phyloP scores from a whole-genome alignment of 176 grass and related monocot genomes.

The Cenchrus fungigraminus region DNA sequence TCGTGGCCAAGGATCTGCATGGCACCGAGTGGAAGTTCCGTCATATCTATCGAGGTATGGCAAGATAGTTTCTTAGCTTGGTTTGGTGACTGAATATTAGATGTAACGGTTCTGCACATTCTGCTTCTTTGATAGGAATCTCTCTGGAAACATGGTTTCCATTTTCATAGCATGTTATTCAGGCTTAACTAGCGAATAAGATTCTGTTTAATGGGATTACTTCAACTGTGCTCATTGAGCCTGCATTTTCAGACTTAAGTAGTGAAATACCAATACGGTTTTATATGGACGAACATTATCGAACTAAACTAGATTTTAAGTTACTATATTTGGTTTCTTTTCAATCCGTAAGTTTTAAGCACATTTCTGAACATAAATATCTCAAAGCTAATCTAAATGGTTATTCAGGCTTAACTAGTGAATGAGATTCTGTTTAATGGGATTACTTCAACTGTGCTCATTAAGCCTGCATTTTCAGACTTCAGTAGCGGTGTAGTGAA shows the following conservation, averaged over 20 bases:
- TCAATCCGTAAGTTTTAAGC: not conserved
- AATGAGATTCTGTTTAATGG: not conserved
- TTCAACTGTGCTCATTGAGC: not conserved
- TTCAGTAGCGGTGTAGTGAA: not conserved
- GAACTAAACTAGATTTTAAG: not conserved
- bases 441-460: not conserved
- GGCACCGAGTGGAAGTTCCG: constrained; percentile 84
- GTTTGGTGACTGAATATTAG: not conserved
- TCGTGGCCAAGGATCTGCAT: constrained; percentile 90
- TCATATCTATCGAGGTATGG: constrained; percentile 84
- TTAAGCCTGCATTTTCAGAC: not conserved
- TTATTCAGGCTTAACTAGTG: not conserved
- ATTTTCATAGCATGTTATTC: constrained; percentile 14
- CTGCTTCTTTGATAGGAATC: constrained; percentile 5
- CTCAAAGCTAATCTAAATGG: not conserved
- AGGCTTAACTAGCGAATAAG: not conserved
- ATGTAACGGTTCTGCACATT: not conserved
- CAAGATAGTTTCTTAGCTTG: not conserved
- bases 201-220: not conserved
- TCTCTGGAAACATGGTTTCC: not conserved
- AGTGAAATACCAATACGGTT: not conserved
- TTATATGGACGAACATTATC: not conserved
- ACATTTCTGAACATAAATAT: not conserved
- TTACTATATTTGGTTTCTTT: constrained; percentile 19
- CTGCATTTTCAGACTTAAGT: not conserved